Evolutionary conservation across 148 eudicot species (phyloP).

Genomic region (Rhododendron vialii): DNA sequence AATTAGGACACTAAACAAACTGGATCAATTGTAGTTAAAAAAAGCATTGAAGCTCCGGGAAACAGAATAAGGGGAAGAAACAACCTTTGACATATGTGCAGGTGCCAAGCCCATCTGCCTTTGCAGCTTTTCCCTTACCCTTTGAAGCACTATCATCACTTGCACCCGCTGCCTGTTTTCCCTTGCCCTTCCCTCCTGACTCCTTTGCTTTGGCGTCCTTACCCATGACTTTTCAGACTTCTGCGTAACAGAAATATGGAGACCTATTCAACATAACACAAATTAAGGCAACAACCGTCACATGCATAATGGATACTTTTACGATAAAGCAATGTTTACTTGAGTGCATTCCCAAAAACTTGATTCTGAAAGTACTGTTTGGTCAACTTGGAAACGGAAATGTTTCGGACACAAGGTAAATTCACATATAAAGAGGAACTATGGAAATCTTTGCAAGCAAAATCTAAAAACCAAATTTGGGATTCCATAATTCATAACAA

Average conservation of each 20-base stretch:
- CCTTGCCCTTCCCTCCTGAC: conserved; percentile 84
- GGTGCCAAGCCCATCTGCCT: conserved; percentile 90
- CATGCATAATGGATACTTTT: background rate
- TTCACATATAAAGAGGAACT: background rate
- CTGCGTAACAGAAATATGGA: background rate
- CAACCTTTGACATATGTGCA: conserved; percentile 96
- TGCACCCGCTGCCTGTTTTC: conserved; percentile 65
- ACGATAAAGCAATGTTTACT: background rate
- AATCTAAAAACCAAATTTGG: background rate
- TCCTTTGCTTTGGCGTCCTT: conserved; percentile 69
- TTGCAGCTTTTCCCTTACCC: conserved; percentile 80
- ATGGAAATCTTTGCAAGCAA: background rate
- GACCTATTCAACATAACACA: background rate
- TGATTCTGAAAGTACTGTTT: background rate
- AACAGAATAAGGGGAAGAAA: conserved; percentile 2
- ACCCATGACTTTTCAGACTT: conserved; percentile 46
- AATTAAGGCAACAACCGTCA: background rate
- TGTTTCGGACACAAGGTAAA: background rate
- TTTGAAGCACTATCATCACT: conserved; percentile 75
- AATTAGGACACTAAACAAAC: background rate
- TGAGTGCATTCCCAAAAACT: background rate
- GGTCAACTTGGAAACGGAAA: background rate
- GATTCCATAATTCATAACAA: background rate
- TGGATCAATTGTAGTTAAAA: background rate
- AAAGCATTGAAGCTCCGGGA: background rate